Evolutionary conservation across 441 rosid species (phyloP).

Genomic region (Mallotus repandus): DNA sequence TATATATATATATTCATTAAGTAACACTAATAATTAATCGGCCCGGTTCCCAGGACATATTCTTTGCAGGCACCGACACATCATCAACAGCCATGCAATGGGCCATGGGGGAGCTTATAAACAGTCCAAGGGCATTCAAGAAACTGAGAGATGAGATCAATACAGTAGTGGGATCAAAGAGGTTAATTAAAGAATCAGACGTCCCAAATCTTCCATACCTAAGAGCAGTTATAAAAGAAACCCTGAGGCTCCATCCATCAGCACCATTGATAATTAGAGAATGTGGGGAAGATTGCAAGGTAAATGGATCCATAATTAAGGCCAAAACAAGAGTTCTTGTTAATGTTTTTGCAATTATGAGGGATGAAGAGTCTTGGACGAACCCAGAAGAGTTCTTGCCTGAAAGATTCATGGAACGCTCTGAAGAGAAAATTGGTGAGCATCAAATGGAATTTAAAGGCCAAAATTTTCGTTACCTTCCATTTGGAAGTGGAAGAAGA

Average conservation of each 20-base stretch:
- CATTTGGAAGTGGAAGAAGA: constrained; percentile 58
- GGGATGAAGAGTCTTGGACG: constrained; percentile 43
- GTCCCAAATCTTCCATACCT: constrained; percentile 41
- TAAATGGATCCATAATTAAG: constrained; percentile 35
- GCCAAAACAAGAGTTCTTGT: constrained; percentile 42
- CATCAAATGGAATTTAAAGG: constrained; percentile 73
- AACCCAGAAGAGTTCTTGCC: constrained; percentile 43
- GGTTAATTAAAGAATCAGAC: constrained; percentile 39
- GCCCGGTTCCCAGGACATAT: constrained; percentile 46
- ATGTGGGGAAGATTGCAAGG: constrained; percentile 36
- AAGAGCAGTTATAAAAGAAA: constrained; percentile 45
- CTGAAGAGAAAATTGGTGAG: constrained; percentile 41
- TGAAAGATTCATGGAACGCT: constrained; percentile 39
- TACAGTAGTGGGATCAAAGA: constrained; percentile 33
- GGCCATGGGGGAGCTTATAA: constrained; percentile 61
- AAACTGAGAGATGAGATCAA: constrained; percentile 51
- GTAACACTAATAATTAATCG: too few species aligned
- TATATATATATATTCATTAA: too few species aligned
- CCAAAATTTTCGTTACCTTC: constrained; percentile 55
- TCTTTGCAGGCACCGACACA: constrained; percentile 67
- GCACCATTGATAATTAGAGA: constrained; percentile 50
- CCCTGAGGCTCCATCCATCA: constrained; percentile 50
- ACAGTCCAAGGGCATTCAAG: constrained; percentile 41
- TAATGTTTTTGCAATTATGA: constrained; percentile 49
- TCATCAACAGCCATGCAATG: constrained; percentile 55